Evolutionary conservation across 2,329 filamentous ascomycete genomes (phyloP), one percentile per base, ranked within the genome.

Genomic region (Aspergillus sp.): DNA sequence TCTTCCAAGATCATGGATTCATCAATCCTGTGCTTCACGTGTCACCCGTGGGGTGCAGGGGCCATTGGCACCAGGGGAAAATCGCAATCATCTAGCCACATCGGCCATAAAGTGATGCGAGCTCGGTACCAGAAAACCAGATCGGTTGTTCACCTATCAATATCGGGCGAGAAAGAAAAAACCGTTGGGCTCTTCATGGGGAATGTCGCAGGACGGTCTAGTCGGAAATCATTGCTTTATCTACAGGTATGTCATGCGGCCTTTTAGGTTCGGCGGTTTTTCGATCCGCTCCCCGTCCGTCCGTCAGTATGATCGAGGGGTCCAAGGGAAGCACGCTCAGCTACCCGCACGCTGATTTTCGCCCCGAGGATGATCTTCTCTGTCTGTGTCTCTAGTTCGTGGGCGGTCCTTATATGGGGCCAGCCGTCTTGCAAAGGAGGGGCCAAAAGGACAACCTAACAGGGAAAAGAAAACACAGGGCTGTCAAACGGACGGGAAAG

Each of bases 241-340:
- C 56, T 58, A 53, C 56, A 58, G 54, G 60, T 52, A 65, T 67
- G 62, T 68, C 65, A 68, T 69, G 63, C 58, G 66, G 57, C 50
- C 60, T 40, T 61, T 67, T 66, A 68, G 58, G 65, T 66, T 70
- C 61, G 63, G 64, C 65, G 65, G 60, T 68, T 62, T 58, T 58
- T 66, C 61, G 62, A 68, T 64, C 65, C 65, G 65, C 56, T 67
- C 56, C 63, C 58, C 54, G 55, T 61, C 58, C 58, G 54, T 58
- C 57, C 58, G 53, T 56, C 52, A 59, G 57, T 57, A 62, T 49
- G 52, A 50, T 57, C 50, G 56, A 43, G 51, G 47, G 40, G 43
- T 52, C 20, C n/a, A n/a, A n/a, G 47, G 23, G 41, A 44, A 36
- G 44, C 45, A 50, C 43, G 34, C 44, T 52, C 51, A 49, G 34